A percentile compares a stretch with the other conserved stretches of the same genome.
phyloP scores from a whole-genome alignment of 2,329 filamentous ascomycete genomes.

The Beauveria asiatica region DNA sequence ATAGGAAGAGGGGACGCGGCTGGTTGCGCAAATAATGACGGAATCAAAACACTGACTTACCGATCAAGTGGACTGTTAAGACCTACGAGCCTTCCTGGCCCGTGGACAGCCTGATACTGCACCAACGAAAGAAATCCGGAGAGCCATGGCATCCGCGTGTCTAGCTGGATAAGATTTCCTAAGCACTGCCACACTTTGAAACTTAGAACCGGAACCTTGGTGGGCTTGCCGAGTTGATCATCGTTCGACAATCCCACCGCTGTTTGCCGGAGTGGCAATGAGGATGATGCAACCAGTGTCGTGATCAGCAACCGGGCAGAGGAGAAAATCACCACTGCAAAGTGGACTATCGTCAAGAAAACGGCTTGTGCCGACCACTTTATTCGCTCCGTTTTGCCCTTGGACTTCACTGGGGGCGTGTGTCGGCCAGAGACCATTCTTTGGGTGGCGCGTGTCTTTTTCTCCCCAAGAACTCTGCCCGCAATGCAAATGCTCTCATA shows the following conservation, averaged over 20 bases:
- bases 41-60: slow-evolving; percentile 48
- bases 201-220: slow-evolving; percentile 58
- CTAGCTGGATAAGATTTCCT: slow-evolving; percentile 63
- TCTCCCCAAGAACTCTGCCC: slow-evolving; percentile 32
- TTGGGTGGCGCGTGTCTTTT: slow-evolving; percentile 17
- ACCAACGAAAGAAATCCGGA: slow-evolving; percentile 64
- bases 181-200: slow-evolving; percentile 72
- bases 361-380: slow-evolving; percentile 35
- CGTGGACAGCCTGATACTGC: slow-evolving; percentile 64
- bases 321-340: slow-evolving; percentile 47
- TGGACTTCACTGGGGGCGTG: neutral
- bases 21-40: neutral
- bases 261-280: slow-evolving; percentile 46
- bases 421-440: slow-evolving; percentile 11
- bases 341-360: slow-evolving; percentile 51
- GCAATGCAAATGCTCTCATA: slow-evolving; percentile 77
- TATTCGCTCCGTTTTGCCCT: slow-evolving; percentile 7
- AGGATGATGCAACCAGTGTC: slow-evolving; percentile 58
- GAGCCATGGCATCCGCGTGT: slow-evolving; percentile 85
- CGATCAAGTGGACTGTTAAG: slow-evolving; percentile 78
- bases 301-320: slow-evolving; percentile 57
- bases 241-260: slow-evolving; percentile 15
- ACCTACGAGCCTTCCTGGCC: slow-evolving; percentile 66
- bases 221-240: slow-evolving; percentile 7
- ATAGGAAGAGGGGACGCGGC: neutral